Conservation (phyloP, 306 rosid species). For the Cucurbita argyrosperma region DNA sequence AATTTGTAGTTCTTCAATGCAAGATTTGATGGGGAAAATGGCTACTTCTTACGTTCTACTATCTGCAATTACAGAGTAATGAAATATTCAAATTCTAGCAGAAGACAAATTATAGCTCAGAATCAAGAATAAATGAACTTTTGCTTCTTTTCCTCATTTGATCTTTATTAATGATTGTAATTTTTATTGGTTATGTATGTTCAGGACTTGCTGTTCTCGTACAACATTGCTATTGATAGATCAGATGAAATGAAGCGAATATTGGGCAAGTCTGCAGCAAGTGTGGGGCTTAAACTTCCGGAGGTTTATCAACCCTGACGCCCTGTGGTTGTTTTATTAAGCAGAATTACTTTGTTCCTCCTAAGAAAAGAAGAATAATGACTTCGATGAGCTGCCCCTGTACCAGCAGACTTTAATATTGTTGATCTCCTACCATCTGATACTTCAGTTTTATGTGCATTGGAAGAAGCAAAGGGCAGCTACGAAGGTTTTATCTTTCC, state of each 20-base stretch:
- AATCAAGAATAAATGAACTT: neutral
- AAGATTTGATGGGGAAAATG: neutral
- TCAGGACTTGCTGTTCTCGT: slow-evolving; percentile 80
- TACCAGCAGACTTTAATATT: neutral
- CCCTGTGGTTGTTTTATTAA: slow-evolving; percentile 1
- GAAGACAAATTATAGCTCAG: neutral
- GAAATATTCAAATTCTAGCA: too few species aligned
- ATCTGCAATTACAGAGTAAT: too few species aligned
- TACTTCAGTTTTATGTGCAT: neutral
- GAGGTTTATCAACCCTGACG: slow-evolving; percentile 49
- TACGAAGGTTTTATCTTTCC: neutral
- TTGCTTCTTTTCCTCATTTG: neutral
- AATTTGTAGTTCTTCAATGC: neutral
- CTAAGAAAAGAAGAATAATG: neutral
- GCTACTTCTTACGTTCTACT: neutral
- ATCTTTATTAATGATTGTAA: neutral
- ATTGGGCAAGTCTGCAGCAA: slow-evolving; percentile 84
- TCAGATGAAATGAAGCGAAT: slow-evolving; percentile 61
- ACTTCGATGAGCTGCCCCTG: neutral
- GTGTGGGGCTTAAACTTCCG: slow-evolving; percentile 87
- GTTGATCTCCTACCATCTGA: neutral
- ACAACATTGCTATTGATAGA: slow-evolving; percentile 86
- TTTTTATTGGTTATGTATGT: slow-evolving; percentile 13
- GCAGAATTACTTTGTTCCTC: neutral
- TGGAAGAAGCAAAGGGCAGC: neutral